Evolutionary conservation across 768 basidiomycete genomes (phyloP), one percentile per base, ranked within the genome.

Genomic region (Clitopilus passeckerianus): DNA sequence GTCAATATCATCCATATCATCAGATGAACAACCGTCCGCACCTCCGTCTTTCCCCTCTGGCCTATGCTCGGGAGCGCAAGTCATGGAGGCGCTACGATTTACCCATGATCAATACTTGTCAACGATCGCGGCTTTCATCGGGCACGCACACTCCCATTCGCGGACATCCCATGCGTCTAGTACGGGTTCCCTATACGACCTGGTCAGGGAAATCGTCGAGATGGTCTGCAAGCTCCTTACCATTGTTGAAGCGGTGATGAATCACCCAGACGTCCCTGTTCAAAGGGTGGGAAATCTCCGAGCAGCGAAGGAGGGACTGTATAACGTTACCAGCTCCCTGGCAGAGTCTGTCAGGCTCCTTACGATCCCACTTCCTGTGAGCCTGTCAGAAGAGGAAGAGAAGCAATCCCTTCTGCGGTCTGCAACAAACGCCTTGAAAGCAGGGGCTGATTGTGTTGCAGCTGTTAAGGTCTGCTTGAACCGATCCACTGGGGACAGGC

Each of bases 81-180:
- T 92, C 5, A 79, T 90, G 72, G 87, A 89, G 59, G 86, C 88
- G 6, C 80, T 97, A 50, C 85, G 89, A n/a, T 74, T 78, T 61
- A 91, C 91, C 14, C 94, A 97, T 69, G 95, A 97, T 68, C 84
- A 89, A 54, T 90, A 95, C 66, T 79, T 98, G 10, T 96, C 93
- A 5, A 91, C 93, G 18, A 93, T 97, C 68, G 95, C 97, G 20
- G 96, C 95, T 6, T 95, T 99, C 71, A 97, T 99, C 66, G 96
- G 95, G 0, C 95, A 98, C 69, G 91, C 94, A 1, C 96, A 98
- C 67, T 91, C 92, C 15, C 92, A 98, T 77, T 88, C 91, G 20
- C 87, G 92, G 50, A 80, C 84, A 41, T 92, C 92, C 27, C 95
- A 98, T 72, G 93, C 96, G 0, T 92, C 93, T 5, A 93, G 89